A percentile compares a stretch with the other conserved stretches of the same genome.
Evolutionary conservation across 129 eudicot species (phyloP).

Genomic region (Cynara cardunculus): DNA sequence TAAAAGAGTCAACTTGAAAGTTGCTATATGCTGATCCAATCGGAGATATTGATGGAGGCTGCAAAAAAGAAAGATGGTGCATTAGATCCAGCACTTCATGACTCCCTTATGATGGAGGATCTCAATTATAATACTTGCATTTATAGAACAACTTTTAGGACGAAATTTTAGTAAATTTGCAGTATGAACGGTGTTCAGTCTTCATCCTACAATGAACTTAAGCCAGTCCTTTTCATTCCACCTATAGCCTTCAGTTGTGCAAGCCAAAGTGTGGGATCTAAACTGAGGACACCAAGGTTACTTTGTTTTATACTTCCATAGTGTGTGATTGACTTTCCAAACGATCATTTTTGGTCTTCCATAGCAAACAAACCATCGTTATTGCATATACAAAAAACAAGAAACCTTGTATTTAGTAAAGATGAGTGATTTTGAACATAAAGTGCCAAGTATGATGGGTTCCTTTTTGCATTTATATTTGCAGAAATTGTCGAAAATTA

Average conservation of each 20-base stretch:
- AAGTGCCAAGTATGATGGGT: not conserved
- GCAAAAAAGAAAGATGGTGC: constrained; percentile 21
- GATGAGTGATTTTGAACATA: not conserved
- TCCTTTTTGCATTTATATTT: not conserved
- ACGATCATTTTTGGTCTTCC: not conserved
- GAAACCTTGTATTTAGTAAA: not conserved
- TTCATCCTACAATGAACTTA: not conserved
- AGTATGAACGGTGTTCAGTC: not conserved
- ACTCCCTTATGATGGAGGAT: not conserved
- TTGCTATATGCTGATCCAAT: constrained; percentile 55
- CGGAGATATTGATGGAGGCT: constrained; percentile 57
- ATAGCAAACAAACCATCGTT: not conserved
- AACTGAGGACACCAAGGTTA: not conserved
- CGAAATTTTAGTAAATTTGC: not conserved
- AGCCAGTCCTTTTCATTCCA: not conserved
- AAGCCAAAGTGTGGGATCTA: not conserved
- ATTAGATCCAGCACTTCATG: constrained; percentile 8
- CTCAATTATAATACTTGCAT: not conserved
- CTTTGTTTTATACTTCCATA: not conserved
- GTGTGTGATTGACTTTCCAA: not conserved
- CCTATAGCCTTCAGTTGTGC: not conserved
- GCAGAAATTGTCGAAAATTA: not conserved
- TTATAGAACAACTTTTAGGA: not conserved
- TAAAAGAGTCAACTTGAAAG: constrained; percentile 88
- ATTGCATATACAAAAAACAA: not conserved